A percentile compares a stretch with the other conserved stretches of the same genome.
Evolutionary conservation across 2,329 filamentous ascomycete species (phyloP).

Genomic region (Colletotrichum sp.): DNA sequence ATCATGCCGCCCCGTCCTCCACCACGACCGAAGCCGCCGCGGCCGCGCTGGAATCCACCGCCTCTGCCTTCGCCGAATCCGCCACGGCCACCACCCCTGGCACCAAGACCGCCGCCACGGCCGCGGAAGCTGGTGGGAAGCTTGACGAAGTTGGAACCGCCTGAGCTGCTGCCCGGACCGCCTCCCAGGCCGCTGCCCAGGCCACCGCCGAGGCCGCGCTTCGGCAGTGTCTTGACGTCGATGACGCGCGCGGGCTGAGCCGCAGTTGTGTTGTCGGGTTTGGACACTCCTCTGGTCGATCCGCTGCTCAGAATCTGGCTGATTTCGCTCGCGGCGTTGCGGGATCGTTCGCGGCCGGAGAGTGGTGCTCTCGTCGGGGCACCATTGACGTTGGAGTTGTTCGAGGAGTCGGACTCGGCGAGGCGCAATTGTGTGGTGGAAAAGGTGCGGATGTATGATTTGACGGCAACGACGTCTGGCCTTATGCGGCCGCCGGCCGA

Average conservation of each 20-base stretch:
- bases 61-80: conserved; percentile 7
- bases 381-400: neutral
- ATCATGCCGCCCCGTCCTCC: conserved; percentile 23
- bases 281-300: neutral
- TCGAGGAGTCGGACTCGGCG: conserved; percentile 28
- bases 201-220: conserved; percentile 12
- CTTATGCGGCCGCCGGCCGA: conserved; percentile 39
- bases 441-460: conserved; percentile 39
- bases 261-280: neutral
- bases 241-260: conserved; percentile 31
- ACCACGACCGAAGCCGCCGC: neutral
- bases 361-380: conserved; percentile 20
- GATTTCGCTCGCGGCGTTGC: conserved; percentile 38
- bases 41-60: neutral
- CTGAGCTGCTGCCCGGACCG: neutral
- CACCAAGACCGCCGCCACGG: conserved; percentile 1
- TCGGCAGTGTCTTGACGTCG: conserved; percentile 42
- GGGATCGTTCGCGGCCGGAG: conserved; percentile 33
- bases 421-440: conserved; percentile 41
- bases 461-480: conserved; percentile 34
- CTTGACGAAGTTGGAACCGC: conserved; percentile 11
- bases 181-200: neutral
- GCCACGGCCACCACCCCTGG: conserved; percentile 25
- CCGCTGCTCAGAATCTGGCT: conserved; percentile 30
- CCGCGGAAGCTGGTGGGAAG: conserved; percentile 9